phyloP scores from a whole-genome alignment of 1,139 yeast species.

The Diutina ranongensis region DNA sequence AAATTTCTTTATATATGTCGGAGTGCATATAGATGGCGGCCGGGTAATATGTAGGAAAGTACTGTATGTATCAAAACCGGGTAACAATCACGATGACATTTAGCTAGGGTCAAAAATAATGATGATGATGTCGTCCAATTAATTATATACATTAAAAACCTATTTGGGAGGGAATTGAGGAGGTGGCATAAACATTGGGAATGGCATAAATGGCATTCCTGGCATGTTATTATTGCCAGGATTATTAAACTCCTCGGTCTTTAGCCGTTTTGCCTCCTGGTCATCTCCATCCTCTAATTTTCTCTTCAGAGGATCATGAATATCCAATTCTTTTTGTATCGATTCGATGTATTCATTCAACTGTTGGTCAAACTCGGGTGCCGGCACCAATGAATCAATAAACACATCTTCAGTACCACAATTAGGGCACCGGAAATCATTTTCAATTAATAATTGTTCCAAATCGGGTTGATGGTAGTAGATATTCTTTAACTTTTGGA shows the following conservation, averaged over 20 bases:
- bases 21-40: neutral
- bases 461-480: constrained; percentile 32
- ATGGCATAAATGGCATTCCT: constrained; percentile 5
- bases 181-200: constrained; percentile 6
- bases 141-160: neutral
- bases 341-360: constrained; percentile 36
- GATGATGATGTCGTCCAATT: neutral
- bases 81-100: neutral
- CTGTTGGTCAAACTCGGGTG: constrained; percentile 44
- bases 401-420: constrained; percentile 67
- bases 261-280: constrained; percentile 15
- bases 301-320: constrained; percentile 22
- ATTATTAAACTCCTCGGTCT: neutral
- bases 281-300: constrained; percentile 13
- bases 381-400: constrained; percentile 58
- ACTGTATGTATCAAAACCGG: neutral
- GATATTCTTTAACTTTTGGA: constrained; percentile 37
- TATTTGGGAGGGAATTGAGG: neutral
- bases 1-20: neutral
- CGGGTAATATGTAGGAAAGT: neutral
- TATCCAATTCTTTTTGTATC: constrained; percentile 20
- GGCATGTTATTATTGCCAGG: neutral
- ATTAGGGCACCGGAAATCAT: constrained; percentile 85
- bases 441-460: constrained; percentile 66
- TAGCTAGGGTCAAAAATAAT: neutral